These are phyloP conservation scores for Globisporangium echinulatum DNA, from an alignment of 352 stramenopile genomes.

Conservation along the genomic window DNA sequence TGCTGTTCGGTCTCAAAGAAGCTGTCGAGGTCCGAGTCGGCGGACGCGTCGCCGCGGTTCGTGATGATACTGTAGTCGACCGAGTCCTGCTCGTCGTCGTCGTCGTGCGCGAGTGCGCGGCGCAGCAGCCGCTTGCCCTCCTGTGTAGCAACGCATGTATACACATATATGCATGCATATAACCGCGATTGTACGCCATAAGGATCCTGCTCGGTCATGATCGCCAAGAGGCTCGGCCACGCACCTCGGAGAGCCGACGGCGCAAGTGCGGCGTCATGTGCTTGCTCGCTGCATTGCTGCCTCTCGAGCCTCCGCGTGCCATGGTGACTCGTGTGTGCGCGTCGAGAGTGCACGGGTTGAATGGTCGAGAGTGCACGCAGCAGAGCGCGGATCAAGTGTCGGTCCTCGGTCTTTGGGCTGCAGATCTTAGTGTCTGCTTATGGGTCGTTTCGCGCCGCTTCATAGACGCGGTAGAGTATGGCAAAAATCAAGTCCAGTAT, in stretches of 20 bases:
- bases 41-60: constrained; percentile 38
- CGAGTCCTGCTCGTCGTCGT: constrained; percentile 19
- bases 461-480: too few relatives aligned
- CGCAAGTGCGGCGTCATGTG: constrained; percentile 22
- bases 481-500: too few relatives aligned
- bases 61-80: constrained; percentile 31
- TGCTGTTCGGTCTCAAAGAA: constrained; percentile 39
- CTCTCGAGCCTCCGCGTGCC: background rate
- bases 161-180: background rate
- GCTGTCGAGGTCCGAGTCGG: constrained; percentile 55
- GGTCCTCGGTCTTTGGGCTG: too few relatives aligned
- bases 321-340: background rate
- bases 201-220: background rate
- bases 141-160: constrained; percentile 6
- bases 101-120: constrained; percentile 39
- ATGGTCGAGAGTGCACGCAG: too few relatives aligned
- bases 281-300: constrained; percentile 12
- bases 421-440: too few relatives aligned
- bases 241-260: constrained; percentile 25
- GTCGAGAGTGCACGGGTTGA: too few relatives aligned
- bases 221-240: background rate
- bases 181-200: background rate
- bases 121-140: constrained; percentile 50
- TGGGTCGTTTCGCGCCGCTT: too few relatives aligned
- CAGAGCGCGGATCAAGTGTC: too few relatives aligned